Percentiles rank a stretch among this genome's conserved stretches.
Conservation (phyloP, 768 basidiomycete genomes). For the Tylopilus plumbeoviolaceoides region DNA sequence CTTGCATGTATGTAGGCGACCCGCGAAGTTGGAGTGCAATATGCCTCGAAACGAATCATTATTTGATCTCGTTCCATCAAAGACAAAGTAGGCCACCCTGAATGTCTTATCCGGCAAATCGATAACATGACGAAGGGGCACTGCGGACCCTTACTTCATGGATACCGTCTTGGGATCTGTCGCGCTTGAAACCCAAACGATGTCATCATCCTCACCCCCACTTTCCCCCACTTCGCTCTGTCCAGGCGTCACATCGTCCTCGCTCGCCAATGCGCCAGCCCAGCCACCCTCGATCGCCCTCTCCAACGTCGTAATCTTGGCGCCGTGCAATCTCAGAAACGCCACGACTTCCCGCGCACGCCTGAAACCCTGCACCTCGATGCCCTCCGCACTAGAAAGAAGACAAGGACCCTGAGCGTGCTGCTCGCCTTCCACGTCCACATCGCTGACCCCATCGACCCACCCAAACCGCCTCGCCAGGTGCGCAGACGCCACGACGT, state of each 20-base stretch:
- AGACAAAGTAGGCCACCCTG: slow-evolving; percentile 14
- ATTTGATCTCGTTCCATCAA: slow-evolving; percentile 7
- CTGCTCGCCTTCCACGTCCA: slow-evolving; percentile 15
- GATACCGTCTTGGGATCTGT: slow-evolving; percentile 7
- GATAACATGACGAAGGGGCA: neutral
- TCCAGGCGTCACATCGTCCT: slow-evolving; percentile 32
- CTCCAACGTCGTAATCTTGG: slow-evolving; percentile 55
- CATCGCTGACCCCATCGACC: slow-evolving; percentile 31
- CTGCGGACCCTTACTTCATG: slow-evolving; percentile 14
- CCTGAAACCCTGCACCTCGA: slow-evolving; percentile 49
- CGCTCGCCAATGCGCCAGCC: slow-evolving; percentile 60
- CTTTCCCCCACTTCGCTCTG: slow-evolving; percentile 22
- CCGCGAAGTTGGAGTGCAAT: slow-evolving; percentile 6
- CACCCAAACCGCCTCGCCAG: slow-evolving; percentile 42
- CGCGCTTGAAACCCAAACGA: slow-evolving; percentile 30
- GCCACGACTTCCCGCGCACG: slow-evolving; percentile 65
- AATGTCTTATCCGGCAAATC: neutral
- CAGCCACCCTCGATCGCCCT: slow-evolving; percentile 57
- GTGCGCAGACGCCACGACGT: slow-evolving; percentile 47
- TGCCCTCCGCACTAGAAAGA: neutral
- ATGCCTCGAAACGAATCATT: slow-evolving; percentile 15
- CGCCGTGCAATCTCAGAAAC: slow-evolving; percentile 69
- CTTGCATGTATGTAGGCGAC: neutral
- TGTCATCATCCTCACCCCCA: slow-evolving; percentile 30
- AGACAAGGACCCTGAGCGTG: slow-evolving; percentile 23